Percentiles rank a stretch among this genome's conserved stretches.
Evolutionary conservation across 805 yeast genomes (phyloP).

Genomic region (Saccharomycopsis amapae): DNA sequence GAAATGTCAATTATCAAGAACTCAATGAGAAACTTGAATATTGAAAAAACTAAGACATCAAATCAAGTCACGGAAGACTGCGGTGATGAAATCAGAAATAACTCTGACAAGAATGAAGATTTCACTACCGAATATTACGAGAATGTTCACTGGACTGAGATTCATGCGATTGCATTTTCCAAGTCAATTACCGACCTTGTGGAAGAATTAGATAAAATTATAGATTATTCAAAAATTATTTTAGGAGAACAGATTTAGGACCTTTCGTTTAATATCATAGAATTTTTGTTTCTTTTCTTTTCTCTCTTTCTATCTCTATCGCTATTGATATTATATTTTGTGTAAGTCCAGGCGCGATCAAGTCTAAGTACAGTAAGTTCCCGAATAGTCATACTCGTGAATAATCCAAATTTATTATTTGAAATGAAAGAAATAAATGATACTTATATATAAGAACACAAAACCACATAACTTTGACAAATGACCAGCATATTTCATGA

Average conservation of each 20-base stretch:
- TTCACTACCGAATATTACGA: slow-evolving; percentile 19
- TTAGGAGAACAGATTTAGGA: slow-evolving; percentile 36
- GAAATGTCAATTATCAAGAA: slow-evolving; percentile 30
- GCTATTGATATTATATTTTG: no score
- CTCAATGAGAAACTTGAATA: background rate
- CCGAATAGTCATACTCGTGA: no score
- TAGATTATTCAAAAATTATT: slow-evolving; percentile 33
- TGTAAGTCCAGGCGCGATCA: no score
- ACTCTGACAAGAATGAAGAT: slow-evolving; percentile 1
- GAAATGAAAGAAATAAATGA: no score
- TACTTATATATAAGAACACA: no score
- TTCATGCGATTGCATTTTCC: slow-evolving; percentile 44
- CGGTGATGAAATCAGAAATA: background rate
- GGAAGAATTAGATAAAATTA: slow-evolving; percentile 34
- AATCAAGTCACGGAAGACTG: background rate
- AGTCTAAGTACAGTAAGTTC: no score
- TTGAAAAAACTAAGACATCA: background rate
- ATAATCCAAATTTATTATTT: no score
- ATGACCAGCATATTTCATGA: no score
- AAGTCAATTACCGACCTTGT: slow-evolving; percentile 42
- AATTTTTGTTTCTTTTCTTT: background rate
- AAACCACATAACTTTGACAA: no score
- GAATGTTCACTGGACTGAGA: slow-evolving; percentile 38
- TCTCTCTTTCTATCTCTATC: no score
- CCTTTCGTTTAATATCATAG: background rate